Conservation (phyloP, 495 filamentous ascomycete genomes). For the Neurospora sp. region DNA sequence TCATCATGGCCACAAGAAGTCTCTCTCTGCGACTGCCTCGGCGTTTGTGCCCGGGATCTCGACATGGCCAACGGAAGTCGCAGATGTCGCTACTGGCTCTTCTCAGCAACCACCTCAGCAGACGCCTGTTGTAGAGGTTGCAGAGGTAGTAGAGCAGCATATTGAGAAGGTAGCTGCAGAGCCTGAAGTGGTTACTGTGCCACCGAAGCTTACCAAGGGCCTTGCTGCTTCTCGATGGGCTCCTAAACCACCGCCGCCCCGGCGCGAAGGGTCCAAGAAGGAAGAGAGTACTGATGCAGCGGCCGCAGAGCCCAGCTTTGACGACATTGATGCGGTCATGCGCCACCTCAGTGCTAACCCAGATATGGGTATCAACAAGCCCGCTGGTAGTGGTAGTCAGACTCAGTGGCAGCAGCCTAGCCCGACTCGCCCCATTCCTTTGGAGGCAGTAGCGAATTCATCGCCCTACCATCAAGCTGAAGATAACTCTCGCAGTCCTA, state of each 20-base stretch:
- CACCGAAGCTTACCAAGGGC: constrained; percentile 12
- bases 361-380: constrained; percentile 58
- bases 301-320: constrained; percentile 48
- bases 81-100: constrained; percentile 32
- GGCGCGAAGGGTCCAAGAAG: background rate
- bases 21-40: constrained; percentile 58
- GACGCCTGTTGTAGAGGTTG: constrained; percentile 2
- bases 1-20: constrained; percentile 41
- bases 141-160: constrained; percentile 2
- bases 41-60: constrained; percentile 53
- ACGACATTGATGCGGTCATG: constrained; percentile 82
- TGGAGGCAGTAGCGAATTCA: constrained; percentile 30
- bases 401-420: constrained; percentile 36
- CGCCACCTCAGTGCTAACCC: constrained; percentile 65
- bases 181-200: background rate
- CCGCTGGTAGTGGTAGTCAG: constrained; percentile 32
- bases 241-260: constrained; percentile 8
- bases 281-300: background rate
- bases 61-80: constrained; percentile 26
- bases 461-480: constrained; percentile 47
- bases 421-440: constrained; percentile 25
- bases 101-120: constrained; percentile 24
- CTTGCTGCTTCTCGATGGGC: constrained; percentile 27
- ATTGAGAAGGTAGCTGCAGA: constrained; percentile 5
- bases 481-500: constrained; percentile 61